These are phyloP conservation scores for Cephaloascus albidus DNA, from an alignment of 805 yeast species.

Conservation along the genomic window DNA sequence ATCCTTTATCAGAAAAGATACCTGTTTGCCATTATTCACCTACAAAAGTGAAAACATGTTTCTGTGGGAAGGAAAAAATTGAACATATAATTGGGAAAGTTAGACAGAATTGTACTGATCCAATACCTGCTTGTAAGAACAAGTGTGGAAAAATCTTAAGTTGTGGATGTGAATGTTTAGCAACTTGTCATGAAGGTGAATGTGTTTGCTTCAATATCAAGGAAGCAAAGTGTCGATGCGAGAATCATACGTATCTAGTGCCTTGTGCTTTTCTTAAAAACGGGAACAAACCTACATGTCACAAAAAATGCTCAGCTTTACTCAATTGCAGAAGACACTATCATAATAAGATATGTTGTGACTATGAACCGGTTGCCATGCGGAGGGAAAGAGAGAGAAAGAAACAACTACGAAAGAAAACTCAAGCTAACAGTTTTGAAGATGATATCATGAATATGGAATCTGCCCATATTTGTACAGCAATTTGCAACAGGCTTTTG, in stretches of 20 bases:
- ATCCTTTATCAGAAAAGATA: constrained; percentile 25
- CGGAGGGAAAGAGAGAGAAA: constrained; percentile 43
- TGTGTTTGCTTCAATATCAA: constrained; percentile 57
- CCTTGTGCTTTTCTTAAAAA: constrained; percentile 52
- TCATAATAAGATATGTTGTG: constrained; percentile 64
- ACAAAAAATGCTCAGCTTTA: constrained; percentile 61
- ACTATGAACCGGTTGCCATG: constrained; percentile 52
- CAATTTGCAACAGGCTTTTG: constrained; percentile 51
- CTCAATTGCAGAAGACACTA: constrained; percentile 77
- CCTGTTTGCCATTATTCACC: constrained; percentile 58
- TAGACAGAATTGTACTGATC: constrained; percentile 61
- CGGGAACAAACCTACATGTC: constrained; percentile 52
- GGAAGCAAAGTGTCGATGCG: constrained; percentile 55
- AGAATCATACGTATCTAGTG: constrained; percentile 41
- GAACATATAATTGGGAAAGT: constrained; percentile 20
- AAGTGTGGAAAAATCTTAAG: constrained; percentile 52
- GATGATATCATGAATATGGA: constrained; percentile 57
- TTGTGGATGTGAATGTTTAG: constrained; percentile 69
- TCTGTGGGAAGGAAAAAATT: constrained; percentile 64
- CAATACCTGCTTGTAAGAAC: constrained; percentile 65
- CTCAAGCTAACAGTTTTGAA: constrained; percentile 20
- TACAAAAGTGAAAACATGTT: constrained; percentile 49
- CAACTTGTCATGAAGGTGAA: constrained; percentile 68
- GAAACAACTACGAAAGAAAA: constrained; percentile 38
- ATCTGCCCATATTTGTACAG: constrained; percentile 65